phyloP scores from a whole-genome alignment of 345 rosid genomes.

The Geranium rotundifolium region DNA sequence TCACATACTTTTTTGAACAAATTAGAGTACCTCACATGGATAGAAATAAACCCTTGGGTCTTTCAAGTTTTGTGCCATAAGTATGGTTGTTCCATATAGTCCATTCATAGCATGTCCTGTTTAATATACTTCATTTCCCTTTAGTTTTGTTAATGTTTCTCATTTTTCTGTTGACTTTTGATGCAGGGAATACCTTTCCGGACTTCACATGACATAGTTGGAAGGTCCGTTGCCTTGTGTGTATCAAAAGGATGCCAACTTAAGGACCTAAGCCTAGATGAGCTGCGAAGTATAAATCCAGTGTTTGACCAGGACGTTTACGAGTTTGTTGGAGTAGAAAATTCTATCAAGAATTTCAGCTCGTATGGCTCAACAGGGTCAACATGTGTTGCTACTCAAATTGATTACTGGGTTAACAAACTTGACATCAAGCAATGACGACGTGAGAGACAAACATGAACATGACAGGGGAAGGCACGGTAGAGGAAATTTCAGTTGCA shows the following conservation, averaged over 20 bases:
- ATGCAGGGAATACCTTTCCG: constrained; percentile 81
- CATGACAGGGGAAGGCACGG: too few relatives aligned
- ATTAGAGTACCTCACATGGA: too few relatives aligned
- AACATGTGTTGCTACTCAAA: constrained; percentile 48
- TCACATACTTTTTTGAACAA: neutral
- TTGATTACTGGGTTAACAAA: constrained; percentile 51
- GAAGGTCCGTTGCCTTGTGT: constrained; percentile 76
- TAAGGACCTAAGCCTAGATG: constrained; percentile 58
- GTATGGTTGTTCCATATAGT: neutral
- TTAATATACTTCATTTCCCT: neutral
- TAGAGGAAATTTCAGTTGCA: too few relatives aligned
- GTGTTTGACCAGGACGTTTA: constrained; percentile 64
- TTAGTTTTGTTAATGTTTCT: neutral
- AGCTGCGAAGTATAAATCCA: constrained; percentile 48
- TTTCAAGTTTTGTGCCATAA: neutral
- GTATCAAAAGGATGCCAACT: constrained; percentile 63
- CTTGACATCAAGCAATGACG: constrained; percentile 22
- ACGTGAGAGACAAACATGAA: too few relatives aligned
- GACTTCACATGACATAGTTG: constrained; percentile 88
- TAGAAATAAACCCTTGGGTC: neutral
- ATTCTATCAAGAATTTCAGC: constrained; percentile 62
- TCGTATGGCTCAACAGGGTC: constrained; percentile 76
- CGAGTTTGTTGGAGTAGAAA: constrained; percentile 65
- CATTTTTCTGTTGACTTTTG: neutral
- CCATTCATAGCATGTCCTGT: neutral